Conservation (phyloP, 176 grass and related monocot genomes). For the Eragrostis curvula region DNA sequence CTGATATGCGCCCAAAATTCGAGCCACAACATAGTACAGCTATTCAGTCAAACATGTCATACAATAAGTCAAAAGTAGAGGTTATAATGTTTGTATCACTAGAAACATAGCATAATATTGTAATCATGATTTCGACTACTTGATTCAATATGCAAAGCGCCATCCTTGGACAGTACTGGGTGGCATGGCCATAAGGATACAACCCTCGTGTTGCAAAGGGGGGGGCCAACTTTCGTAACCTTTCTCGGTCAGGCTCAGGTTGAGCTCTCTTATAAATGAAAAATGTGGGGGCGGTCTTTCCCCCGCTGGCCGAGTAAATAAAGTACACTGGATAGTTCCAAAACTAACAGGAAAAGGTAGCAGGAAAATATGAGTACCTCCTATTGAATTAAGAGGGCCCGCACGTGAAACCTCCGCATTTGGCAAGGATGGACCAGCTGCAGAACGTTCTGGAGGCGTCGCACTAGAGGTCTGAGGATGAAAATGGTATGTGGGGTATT, state of each 20-base stretch:
- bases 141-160: slow-evolving; percentile 1
- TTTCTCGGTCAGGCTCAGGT: too few relatives aligned
- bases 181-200: background rate
- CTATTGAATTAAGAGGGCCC: slow-evolving; percentile 26
- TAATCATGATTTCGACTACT: background rate
- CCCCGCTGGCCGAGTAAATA: too few relatives aligned
- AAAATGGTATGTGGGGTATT: slow-evolving; percentile 27
- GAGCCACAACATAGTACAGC: slow-evolving; percentile 4
- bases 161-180: background rate
- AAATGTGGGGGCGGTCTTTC: too few relatives aligned
- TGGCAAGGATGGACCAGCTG: slow-evolving; percentile 20
- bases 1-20: slow-evolving; percentile 34
- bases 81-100: background rate
- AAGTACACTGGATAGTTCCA: background rate
- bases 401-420: slow-evolving; percentile 34
- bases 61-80: slow-evolving; percentile 16
- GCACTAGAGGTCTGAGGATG: slow-evolving; percentile 42
- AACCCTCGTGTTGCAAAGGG: too few relatives aligned
- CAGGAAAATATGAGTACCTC: slow-evolving; percentile 42
- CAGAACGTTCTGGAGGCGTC: slow-evolving; percentile 46
- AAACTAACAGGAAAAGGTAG: slow-evolving; percentile 20
- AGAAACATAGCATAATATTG: slow-evolving; percentile 5
- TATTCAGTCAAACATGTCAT: slow-evolving; percentile 25
- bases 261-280: too few relatives aligned
- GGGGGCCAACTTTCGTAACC: too few relatives aligned